These are phyloP conservation scores for Yarrowia sp. DNA, from an alignment of 805 yeast genomes.

Conservation along the genomic window DNA sequence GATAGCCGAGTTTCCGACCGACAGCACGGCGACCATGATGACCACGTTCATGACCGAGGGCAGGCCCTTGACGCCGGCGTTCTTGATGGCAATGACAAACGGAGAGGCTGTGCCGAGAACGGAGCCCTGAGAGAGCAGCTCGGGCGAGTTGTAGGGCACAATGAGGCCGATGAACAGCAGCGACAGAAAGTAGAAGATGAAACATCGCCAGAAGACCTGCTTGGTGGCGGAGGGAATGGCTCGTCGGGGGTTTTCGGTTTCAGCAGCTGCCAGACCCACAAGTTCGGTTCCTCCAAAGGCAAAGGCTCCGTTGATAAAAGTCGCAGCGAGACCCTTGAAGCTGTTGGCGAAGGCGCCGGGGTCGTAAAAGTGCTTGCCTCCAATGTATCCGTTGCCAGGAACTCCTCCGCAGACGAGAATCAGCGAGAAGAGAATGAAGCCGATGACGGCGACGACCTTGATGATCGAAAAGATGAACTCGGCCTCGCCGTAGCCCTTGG, in stretches of 20 bases:
- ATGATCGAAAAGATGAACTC: slow-evolving; percentile 66
- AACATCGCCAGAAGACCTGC: slow-evolving; percentile 79
- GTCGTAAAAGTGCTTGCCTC: slow-evolving; percentile 63
- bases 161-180: slow-evolving; percentile 65
- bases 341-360: slow-evolving; percentile 76
- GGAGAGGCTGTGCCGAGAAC: slow-evolving; percentile 72
- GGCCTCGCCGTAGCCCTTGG: slow-evolving; percentile 70
- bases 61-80: slow-evolving; percentile 67
- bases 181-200: slow-evolving; percentile 68
- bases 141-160: slow-evolving; percentile 63
- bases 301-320: slow-evolving; percentile 74
- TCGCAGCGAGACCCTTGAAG: slow-evolving; percentile 71
- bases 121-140: slow-evolving; percentile 56
- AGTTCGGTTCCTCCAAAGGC: slow-evolving; percentile 76
- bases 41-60: slow-evolving; percentile 76
- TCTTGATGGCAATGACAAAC: slow-evolving; percentile 69
- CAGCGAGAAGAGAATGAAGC: slow-evolving; percentile 68
- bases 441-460: slow-evolving; percentile 66
- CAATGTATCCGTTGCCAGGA: slow-evolving; percentile 61
- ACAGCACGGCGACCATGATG: slow-evolving; percentile 66
- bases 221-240: slow-evolving; percentile 73
- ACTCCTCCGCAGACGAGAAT: slow-evolving; percentile 62
- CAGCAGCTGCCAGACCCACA: slow-evolving; percentile 74
- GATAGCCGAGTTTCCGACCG: slow-evolving; percentile 72
- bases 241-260: slow-evolving; percentile 67